These are phyloP conservation scores for Globisporangium irregulare DNA, from an alignment of 352 stramenopile genomes.

Conservation along the genomic window DNA sequence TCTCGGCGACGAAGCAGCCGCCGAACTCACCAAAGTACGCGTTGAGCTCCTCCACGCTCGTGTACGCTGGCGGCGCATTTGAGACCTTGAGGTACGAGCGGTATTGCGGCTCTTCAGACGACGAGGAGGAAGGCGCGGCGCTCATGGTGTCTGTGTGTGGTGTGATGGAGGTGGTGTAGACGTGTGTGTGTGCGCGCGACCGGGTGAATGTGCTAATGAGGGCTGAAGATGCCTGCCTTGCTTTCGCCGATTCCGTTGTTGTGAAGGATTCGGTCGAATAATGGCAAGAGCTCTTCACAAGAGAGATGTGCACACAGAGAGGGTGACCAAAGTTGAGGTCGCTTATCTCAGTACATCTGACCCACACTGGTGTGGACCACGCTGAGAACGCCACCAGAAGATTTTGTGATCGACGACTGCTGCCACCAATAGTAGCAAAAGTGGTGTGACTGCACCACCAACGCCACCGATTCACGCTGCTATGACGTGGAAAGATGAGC, in stretches of 20 bases:
- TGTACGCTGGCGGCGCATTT: conserved; percentile 75
- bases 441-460: not conserved
- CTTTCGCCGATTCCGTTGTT: too few relatives aligned
- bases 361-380: conserved; percentile 9
- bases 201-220: not conserved
- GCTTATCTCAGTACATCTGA: conserved; percentile 11
- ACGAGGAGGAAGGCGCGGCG: not conserved
- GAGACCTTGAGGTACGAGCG: conserved; percentile 58
- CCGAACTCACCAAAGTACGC: conserved; percentile 94
- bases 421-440: not conserved
- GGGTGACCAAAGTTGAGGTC: not conserved
- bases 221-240: not conserved
- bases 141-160: conserved; percentile 19
- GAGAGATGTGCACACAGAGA: not conserved
- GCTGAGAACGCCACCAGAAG: not conserved
- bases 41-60: conserved; percentile 52
- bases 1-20: conserved; percentile 97
- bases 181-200: not conserved
- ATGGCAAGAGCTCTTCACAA: not conserved
- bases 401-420: not conserved
- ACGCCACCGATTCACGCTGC: not conserved
- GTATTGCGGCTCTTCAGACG: conserved; percentile 17
- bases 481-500: not conserved
- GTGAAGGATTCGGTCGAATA: too few relatives aligned
- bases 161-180: not conserved